Evolutionary conservation across 2,329 filamentous ascomycete genomes (phyloP).

Genomic region (Neocatenulostroma microsporum): DNA sequence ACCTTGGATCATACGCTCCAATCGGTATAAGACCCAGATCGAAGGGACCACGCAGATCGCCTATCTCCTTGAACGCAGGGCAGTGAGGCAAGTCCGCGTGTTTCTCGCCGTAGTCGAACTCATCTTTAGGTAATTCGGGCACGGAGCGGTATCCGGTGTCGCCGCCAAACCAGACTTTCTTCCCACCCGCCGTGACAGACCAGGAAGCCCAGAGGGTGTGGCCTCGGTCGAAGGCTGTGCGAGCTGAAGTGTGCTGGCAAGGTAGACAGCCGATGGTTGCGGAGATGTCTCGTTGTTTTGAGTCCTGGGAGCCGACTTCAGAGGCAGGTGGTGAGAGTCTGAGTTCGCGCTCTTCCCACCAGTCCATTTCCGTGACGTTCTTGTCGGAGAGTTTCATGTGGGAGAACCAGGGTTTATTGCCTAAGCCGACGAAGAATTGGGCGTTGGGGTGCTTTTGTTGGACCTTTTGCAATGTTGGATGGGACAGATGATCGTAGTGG

Average conservation of each 20-base stretch:
- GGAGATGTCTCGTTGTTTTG: too few relatives aligned
- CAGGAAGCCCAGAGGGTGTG: constrained; percentile 44
- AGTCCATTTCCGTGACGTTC: constrained; percentile 42
- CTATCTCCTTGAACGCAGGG: constrained; percentile 7
- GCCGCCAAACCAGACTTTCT: constrained; percentile 37
- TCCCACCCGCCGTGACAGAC: constrained; percentile 26
- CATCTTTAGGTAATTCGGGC: neutral
- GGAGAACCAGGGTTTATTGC: constrained; percentile 32
- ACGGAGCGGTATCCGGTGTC: constrained; percentile 42
- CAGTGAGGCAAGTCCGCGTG: constrained; percentile 5
- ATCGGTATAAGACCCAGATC: constrained; percentile 6
- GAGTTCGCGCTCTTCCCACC: constrained; percentile 36
- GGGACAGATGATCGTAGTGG: constrained; percentile 50
- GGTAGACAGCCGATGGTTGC: constrained; percentile 39
- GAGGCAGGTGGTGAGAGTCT: constrained; percentile 4
- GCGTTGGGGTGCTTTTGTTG: constrained; percentile 31
- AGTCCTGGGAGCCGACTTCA: constrained; percentile 23
- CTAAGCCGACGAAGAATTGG: constrained; percentile 37
- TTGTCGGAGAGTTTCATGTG: constrained; percentile 33
- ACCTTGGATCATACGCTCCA: constrained; percentile 16
- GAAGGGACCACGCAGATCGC: constrained; percentile 1
- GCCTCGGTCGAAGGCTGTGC: constrained; percentile 34
- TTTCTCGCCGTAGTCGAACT: constrained; percentile 1
- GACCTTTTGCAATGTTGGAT: constrained; percentile 34
- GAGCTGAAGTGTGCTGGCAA: constrained; percentile 42